These are phyloP conservation scores for Lactifluus pinguis DNA, from an alignment of 768 basidiomycete species.

Conservation along the genomic window DNA sequence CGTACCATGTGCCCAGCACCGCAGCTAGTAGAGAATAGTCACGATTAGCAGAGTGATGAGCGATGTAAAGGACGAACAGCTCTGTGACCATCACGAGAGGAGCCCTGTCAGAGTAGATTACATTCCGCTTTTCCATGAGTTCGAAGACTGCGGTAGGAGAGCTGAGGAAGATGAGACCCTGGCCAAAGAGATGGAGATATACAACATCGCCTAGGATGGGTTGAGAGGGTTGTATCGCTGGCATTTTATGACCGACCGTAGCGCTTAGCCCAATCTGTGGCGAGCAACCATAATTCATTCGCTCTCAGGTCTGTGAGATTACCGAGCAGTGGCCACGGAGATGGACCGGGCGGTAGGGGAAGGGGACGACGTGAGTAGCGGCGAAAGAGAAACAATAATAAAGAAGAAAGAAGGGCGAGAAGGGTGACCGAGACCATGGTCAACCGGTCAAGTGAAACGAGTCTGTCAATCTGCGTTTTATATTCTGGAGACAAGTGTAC, in stretches of 20 bases:
- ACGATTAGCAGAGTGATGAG: background rate
- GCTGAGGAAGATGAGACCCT: conserved; percentile 61
- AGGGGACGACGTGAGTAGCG: background rate
- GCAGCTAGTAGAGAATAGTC: background rate
- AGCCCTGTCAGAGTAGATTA: conserved; percentile 70
- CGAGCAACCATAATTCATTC: conserved; percentile 59
- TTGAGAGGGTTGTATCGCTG: background rate
- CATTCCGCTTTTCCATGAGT: conserved; percentile 59
- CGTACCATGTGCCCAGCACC: conserved; percentile 19
- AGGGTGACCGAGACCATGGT: conserved; percentile 1
- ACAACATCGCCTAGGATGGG: conserved; percentile 45
- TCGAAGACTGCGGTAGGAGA: conserved; percentile 49
- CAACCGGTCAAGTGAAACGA: background rate
- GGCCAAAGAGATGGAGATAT: conserved; percentile 56
- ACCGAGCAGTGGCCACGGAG: conserved; percentile 53
- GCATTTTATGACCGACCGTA: conserved; percentile 41
- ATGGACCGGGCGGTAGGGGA: conserved; percentile 58
- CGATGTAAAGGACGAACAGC: conserved; percentile 36
- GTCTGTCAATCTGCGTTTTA: background rate
- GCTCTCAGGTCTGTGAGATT: conserved; percentile 52
- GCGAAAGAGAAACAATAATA: background rate
- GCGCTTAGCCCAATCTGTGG: conserved; percentile 48
- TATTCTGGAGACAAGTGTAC: background rate
- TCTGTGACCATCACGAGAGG: conserved; percentile 61
- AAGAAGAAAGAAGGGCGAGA: conserved; percentile 6